Conservation (phyloP, 2,329 filamentous ascomycete species). For the Penicillium expansum region DNA sequence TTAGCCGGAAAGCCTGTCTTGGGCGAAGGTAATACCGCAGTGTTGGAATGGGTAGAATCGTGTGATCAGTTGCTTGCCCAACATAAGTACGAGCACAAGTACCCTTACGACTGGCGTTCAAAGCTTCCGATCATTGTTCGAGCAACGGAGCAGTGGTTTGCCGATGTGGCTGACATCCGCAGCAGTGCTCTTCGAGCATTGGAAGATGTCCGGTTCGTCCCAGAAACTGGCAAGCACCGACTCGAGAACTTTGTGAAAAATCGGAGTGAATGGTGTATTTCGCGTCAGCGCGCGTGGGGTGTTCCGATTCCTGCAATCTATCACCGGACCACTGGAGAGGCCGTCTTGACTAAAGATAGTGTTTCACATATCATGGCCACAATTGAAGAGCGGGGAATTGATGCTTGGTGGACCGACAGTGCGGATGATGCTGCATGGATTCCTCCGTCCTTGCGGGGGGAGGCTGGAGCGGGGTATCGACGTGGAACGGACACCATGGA, state of each 20-base stretch:
- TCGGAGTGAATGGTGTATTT: conserved; percentile 96
- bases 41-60: conserved; percentile 66
- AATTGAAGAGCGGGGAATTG: conserved; percentile 73
- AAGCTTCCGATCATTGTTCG: conserved; percentile 88
- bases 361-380: conserved; percentile 81
- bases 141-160: conserved; percentile 97
- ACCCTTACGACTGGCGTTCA: conserved; percentile 96
- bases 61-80: conserved; percentile 62
- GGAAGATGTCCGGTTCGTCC: conserved; percentile 72
- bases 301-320: conserved; percentile 94
- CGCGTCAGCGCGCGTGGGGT: conserved; percentile 91
- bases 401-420: conserved; percentile 90
- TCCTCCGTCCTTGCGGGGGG: conserved; percentile 57
- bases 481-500: conserved; percentile 97
- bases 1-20: conserved; percentile 73
- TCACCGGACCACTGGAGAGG: conserved; percentile 63
- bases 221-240: conserved; percentile 67
- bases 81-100: conserved; percentile 80
- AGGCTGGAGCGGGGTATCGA: conserved; percentile 52
- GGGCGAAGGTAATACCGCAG: conserved; percentile 64
- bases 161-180: conserved; percentile 83
- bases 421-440: conserved; percentile 76
- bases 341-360: conserved; percentile 73
- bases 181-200: conserved; percentile 68
- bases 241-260: conserved; percentile 83